A percentile compares a stretch with the other conserved stretches of the same genome.
These are phyloP conservation scores for Elsinoe perseae DNA, from an alignment of 2,329 filamentous ascomycete species.

Conservation along the genomic window DNA sequence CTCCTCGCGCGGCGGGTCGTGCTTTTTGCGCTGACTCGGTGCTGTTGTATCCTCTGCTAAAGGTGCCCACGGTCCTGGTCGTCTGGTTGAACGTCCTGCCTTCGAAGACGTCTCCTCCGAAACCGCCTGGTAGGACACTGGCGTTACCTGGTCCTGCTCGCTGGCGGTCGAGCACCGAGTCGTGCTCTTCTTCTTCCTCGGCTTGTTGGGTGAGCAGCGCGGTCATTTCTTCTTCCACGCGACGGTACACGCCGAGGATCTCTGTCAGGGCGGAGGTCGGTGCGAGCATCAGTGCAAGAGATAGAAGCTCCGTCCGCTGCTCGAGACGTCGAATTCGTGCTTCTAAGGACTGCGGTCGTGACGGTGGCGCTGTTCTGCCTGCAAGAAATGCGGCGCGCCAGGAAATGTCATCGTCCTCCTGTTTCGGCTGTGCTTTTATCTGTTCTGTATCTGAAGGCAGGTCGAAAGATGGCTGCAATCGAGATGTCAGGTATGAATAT, in stretches of 20 bases:
- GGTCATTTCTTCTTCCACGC: constrained; percentile 71
- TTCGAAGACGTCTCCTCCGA: constrained; percentile 31
- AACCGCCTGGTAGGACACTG: constrained; percentile 34
- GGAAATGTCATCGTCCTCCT: constrained; percentile 55
- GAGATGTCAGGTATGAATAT: constrained; percentile 72
- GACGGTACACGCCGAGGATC: constrained; percentile 65
- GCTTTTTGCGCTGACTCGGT: constrained; percentile 1
- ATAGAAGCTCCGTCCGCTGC: constrained; percentile 72
- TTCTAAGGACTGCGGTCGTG: constrained; percentile 43
- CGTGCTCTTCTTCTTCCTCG: constrained; percentile 62
- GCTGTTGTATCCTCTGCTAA: constrained; percentile 3
- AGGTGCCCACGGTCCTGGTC: constrained; percentile 33
- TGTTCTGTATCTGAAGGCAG: constrained; percentile 18
- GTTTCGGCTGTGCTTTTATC: constrained; percentile 12
- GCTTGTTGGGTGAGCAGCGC: constrained; percentile 58
- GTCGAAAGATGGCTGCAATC: constrained; percentile 41
- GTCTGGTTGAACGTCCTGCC: constrained; percentile 34
- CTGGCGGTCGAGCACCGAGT: constrained; percentile 35
- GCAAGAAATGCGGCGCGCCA: constrained; percentile 73
- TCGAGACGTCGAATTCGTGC: constrained; percentile 58
- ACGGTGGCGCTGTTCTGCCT: constrained; percentile 54
- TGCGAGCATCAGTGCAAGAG: constrained; percentile 65
- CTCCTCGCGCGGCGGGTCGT: constrained; percentile 29
- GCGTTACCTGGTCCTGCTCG: constrained; percentile 47
- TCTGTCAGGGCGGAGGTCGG: constrained; percentile 63